Conservation (phyloP, 768 basidiomycete species). For the Neoboletus brunneissimus region DNA sequence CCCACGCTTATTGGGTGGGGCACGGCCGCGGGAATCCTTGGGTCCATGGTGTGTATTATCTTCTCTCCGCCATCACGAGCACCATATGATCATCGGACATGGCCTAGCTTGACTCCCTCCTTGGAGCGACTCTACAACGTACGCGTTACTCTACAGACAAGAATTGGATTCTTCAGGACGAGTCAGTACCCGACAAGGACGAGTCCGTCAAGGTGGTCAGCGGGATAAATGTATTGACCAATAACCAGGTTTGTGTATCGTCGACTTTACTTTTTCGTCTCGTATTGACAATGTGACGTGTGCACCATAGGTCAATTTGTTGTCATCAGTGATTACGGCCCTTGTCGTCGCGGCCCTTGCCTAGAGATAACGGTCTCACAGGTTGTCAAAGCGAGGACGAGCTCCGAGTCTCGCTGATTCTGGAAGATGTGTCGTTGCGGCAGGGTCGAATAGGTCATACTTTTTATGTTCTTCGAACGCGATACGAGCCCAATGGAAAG, state of each 20-base stretch:
- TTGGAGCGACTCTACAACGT: slow-evolving; percentile 84
- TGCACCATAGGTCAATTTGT: slow-evolving; percentile 39
- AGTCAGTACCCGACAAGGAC: slow-evolving; percentile 31
- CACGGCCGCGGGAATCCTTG: slow-evolving; percentile 64
- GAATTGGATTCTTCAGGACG: slow-evolving; percentile 65
- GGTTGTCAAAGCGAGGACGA: neutral
- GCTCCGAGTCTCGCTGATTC: neutral
- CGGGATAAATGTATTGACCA: slow-evolving; percentile 71
- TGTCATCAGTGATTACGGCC: slow-evolving; percentile 42
- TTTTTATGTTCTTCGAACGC: neutral
- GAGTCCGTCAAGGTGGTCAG: slow-evolving; percentile 56
- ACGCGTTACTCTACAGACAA: slow-evolving; percentile 67
- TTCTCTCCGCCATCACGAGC: neutral
- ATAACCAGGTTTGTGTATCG: slow-evolving; percentile 65
- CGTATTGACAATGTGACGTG: slow-evolving; percentile 1
- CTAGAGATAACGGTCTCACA: slow-evolving; percentile 8
- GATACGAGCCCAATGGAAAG: neutral
- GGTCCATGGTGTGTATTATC: slow-evolving; percentile 61
- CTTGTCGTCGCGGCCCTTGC: slow-evolving; percentile 36
- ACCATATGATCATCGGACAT: neutral
- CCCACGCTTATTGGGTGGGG: slow-evolving; percentile 57
- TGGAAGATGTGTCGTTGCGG: neutral
- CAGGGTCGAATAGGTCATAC: neutral
- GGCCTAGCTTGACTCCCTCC: slow-evolving; percentile 71
- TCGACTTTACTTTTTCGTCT: neutral